Conservation (phyloP, 768 basidiomycete genomes). For the Podaxis carcinomalis region DNA sequence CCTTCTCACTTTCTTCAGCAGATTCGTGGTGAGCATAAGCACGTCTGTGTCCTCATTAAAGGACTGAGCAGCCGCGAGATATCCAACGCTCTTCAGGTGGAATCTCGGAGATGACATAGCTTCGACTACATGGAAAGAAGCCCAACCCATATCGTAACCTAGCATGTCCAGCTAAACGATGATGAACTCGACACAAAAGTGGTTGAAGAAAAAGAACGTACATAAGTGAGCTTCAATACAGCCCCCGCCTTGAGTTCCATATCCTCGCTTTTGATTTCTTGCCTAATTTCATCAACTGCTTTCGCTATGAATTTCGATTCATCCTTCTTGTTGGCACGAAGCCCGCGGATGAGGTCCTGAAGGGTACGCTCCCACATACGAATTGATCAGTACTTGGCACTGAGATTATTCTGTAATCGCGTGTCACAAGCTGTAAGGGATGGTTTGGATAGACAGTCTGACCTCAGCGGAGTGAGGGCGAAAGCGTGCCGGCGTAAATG, state of each 20-base stretch:
- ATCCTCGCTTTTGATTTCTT: constrained; percentile 88
- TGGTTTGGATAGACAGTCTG: not conserved
- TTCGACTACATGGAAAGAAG: constrained; percentile 95
- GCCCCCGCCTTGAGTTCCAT: constrained; percentile 97
- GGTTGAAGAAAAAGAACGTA: constrained; percentile 38
- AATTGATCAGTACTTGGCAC: not conserved
- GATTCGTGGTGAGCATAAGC: constrained; percentile 94
- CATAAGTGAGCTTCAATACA: constrained; percentile 94
- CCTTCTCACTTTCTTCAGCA: constrained; percentile 79
- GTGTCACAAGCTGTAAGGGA: not conserved
- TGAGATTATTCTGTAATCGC: not conserved
- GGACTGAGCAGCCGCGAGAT: constrained; percentile 88
- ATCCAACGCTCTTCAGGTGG: constrained; percentile 93
- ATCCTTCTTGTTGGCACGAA: constrained; percentile 94
- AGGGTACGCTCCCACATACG: constrained; percentile 95
- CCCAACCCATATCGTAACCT: constrained; percentile 92
- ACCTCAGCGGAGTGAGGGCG: not conserved
- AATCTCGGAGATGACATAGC: constrained; percentile 93
- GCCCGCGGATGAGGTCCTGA: constrained; percentile 91
- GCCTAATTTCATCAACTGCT: constrained; percentile 90
- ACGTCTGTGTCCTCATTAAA: constrained; percentile 95
- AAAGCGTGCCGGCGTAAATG: not conserved
- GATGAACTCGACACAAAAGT: constrained; percentile 6
- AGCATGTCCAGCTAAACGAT: constrained; percentile 87
- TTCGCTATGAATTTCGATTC: constrained; percentile 88